Percentiles rank a stretch among this genome's conserved stretches.
These are phyloP conservation scores for Boletus sp. DNA, from an alignment of 1,284 basidiomycete species.

Conservation along the genomic window DNA sequence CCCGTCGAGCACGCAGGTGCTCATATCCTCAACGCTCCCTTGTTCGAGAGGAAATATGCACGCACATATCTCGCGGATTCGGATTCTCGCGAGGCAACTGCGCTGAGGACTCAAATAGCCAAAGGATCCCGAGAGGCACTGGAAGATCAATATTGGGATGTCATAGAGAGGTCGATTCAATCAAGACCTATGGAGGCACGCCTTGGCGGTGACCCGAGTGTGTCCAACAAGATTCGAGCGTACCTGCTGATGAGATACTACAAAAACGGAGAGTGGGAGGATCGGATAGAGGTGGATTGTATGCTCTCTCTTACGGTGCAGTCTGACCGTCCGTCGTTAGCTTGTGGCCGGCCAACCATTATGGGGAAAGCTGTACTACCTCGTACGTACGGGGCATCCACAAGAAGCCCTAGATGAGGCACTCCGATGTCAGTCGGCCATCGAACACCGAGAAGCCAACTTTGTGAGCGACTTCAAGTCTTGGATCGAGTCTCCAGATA, in stretches of 20 bases:
- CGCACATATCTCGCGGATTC: constrained; percentile 68
- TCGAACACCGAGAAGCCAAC: constrained; percentile 78
- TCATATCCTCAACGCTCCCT: constrained; percentile 70
- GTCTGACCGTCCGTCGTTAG: constrained; percentile 36
- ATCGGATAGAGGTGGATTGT: constrained; percentile 56
- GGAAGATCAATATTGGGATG: constrained; percentile 82
- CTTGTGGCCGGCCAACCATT: constrained; percentile 81
- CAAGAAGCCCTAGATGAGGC: constrained; percentile 81
- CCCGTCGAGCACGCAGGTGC: constrained; percentile 72
- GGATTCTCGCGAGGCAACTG: constrained; percentile 60
- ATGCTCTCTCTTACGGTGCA: neutral
- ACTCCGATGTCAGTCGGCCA: constrained; percentile 64
- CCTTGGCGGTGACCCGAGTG: constrained; percentile 88
- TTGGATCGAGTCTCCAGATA: constrained; percentile 81
- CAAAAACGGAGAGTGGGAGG: constrained; percentile 79
- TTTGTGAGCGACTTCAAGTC: constrained; percentile 84
- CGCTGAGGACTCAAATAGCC: constrained; percentile 67
- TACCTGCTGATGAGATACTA: constrained; percentile 81
- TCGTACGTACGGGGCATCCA: constrained; percentile 82
- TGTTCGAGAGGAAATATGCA: constrained; percentile 71
- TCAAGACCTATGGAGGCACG: constrained; percentile 81
- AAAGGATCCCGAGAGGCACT: constrained; percentile 70
- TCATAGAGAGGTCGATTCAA: constrained; percentile 83
- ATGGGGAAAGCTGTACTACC: constrained; percentile 91
- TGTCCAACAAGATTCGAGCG: constrained; percentile 85